Base-by-base conservation (phyloP, 2,329 filamentous ascomycete genomes). In the Davidsoniella virescens region DNA sequence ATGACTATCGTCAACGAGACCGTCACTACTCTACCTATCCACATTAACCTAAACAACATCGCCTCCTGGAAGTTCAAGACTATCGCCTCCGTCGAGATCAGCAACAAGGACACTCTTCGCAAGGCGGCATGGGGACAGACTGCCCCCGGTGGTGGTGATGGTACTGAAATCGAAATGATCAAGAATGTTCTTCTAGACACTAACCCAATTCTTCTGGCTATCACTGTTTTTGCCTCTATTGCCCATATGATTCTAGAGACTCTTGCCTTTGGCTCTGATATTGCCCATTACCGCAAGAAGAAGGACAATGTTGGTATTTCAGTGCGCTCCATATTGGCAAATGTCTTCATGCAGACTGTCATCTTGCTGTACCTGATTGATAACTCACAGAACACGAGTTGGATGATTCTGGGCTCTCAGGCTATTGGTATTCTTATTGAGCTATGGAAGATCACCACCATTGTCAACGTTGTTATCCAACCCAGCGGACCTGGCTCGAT, bases 291-390 rank as follows among this genome's bases (percentile, higher is more conserved):
- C 78, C 86, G 88, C 62, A 95, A 96, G 72, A 98, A 98, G 82
- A 98, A 98, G 73, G 93, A 96, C 69, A 92, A 94, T 53, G 84
- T 98, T 25, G 92, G 92, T 55, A 94, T 94, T 43, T 95, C 88
- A 1, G 84, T 98, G 54, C 87, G 92, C 52, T 93, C 90, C 29
- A 98, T 98, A 60, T 71, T 98, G 52, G 87, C 86, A 63, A 98
- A 96, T 61, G 88, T 96, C 55, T 88, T 96, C 65, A 98, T 98
- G 92, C 92, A 98, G 66, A 65, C 75, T 5, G 75, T 96, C 61
- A 95, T 98, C 65, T 93, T 98, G 75, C 73, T 98, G 43, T 98
- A 98, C 66, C 76, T 98, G 26, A 70, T 98, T 59, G 92, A 98
- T 69, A 96, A 98, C 70, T 93, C 87, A 57, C 87, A 95, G 52